These are phyloP conservation scores for Tarenaya hassleriana DNA, from an alignment of 345 rosid species.

Conservation along the genomic window DNA sequence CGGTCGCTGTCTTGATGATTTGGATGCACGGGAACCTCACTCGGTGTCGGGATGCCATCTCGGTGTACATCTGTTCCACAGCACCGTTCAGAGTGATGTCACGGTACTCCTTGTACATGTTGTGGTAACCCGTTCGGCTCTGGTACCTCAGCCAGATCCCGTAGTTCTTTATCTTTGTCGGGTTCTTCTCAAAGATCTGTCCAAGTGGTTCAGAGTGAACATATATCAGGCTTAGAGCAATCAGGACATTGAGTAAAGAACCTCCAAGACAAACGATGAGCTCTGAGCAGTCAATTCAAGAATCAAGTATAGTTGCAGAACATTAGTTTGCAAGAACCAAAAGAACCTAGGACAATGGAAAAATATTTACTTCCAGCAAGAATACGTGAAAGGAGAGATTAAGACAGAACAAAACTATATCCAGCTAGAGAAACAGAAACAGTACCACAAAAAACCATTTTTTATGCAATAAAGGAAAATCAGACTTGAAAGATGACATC, in stretches of 20 bases:
- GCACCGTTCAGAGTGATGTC: slow-evolving; percentile 64
- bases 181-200: slow-evolving; percentile 60
- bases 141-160: slow-evolving; percentile 68
- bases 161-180: slow-evolving; percentile 49
- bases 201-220: no score
- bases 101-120: slow-evolving; percentile 60
- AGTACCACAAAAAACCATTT: not conserved
- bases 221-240: not conserved
- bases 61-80: slow-evolving; percentile 61
- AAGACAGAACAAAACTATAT: not conserved
- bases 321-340: no score
- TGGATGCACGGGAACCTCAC: slow-evolving; percentile 68
- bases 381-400: not conserved
- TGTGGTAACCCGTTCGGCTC: slow-evolving; percentile 60
- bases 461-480: not conserved
- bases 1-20: slow-evolving; percentile 58
- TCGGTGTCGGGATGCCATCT: slow-evolving; percentile 67
- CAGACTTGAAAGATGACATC: no score
- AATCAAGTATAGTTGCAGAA: no score
- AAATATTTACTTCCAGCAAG: no score
- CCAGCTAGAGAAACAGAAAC: not conserved
- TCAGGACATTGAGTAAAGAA: not conserved
- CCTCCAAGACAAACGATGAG: no score
- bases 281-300: no score
- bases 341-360: no score